Evolutionary conservation across 768 basidiomycete species (phyloP).

Genomic region (Naganishia randhawae): DNA sequence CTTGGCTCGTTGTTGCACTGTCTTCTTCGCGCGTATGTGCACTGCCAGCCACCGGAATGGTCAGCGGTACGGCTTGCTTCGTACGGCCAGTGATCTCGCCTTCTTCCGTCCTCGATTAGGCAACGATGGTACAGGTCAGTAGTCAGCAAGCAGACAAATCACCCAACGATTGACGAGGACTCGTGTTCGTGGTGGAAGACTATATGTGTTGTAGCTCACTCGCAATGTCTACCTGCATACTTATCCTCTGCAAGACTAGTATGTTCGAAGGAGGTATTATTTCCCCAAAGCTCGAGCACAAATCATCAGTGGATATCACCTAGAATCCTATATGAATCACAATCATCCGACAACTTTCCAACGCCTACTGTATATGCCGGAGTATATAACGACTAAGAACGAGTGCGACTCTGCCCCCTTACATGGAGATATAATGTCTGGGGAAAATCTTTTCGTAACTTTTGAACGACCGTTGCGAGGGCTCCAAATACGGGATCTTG

Average conservation of each 20-base stretch:
- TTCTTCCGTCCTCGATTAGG: neutral
- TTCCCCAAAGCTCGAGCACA: too few species aligned
- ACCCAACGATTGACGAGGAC: neutral
- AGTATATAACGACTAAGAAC: too few species aligned
- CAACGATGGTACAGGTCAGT: neutral
- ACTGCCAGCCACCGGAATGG: constrained; percentile 44
- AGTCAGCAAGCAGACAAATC: neutral
- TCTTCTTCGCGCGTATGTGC: neutral
- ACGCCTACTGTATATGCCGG: too few species aligned
- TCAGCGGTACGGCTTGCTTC: constrained; percentile 40
- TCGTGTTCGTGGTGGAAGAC: too few species aligned
- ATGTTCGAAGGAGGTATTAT: too few species aligned
- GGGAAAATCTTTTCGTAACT: constrained; percentile 34
- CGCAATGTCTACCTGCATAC: too few species aligned
- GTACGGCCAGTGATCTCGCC: constrained; percentile 29
- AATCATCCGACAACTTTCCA: too few species aligned
- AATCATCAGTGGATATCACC: too few species aligned
- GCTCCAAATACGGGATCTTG: constrained; percentile 39
- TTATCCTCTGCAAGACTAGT: too few species aligned
- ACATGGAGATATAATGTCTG: neutral
- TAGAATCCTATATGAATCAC: too few species aligned
- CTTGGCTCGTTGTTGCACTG: neutral
- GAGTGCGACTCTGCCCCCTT: neutral
- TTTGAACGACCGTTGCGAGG: constrained; percentile 35
- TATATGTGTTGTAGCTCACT: too few species aligned